These are phyloP conservation scores for Raphanus raphanistrum DNA, from an alignment of 345 rosid genomes.

Conservation along the genomic window DNA sequence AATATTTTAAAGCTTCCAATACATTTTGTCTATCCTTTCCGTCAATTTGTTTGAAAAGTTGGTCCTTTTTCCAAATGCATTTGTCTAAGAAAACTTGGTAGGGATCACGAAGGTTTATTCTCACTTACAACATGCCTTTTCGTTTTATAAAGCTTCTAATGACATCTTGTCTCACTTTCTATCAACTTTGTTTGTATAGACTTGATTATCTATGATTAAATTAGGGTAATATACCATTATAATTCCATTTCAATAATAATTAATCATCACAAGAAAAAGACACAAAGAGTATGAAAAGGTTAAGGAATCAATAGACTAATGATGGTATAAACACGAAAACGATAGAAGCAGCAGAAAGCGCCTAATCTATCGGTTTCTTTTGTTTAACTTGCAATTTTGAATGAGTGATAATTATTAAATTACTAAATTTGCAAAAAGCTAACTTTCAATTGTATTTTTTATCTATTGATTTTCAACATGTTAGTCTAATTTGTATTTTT, in stretches of 20 bases:
- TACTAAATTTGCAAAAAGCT: constrained; percentile 6
- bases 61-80: constrained; percentile 8
- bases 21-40: constrained; percentile 18
- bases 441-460: neutral
- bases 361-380: constrained; percentile 6
- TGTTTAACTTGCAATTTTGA: neutral
- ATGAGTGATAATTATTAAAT: neutral
- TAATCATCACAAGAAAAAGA: neutral
- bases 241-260: constrained; percentile 2
- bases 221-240: constrained; percentile 22
- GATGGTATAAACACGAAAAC: constrained; percentile 32
- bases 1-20: constrained; percentile 13
- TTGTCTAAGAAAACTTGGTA: neutral
- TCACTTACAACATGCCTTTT: constrained; percentile 14
- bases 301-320: constrained; percentile 20
- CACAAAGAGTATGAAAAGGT: constrained; percentile 16
- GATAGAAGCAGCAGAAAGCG: constrained; percentile 29
- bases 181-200: constrained; percentile 24
- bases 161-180: constrained; percentile 28
- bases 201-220: constrained; percentile 19
- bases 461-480: neutral
- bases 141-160: constrained; percentile 24
- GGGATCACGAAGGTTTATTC: constrained; percentile 38
- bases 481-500: neutral
- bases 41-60: constrained; percentile 16